Base-by-base conservation (phyloP, 164 flowering plant species). In the Taxillus chinensis region DNA sequence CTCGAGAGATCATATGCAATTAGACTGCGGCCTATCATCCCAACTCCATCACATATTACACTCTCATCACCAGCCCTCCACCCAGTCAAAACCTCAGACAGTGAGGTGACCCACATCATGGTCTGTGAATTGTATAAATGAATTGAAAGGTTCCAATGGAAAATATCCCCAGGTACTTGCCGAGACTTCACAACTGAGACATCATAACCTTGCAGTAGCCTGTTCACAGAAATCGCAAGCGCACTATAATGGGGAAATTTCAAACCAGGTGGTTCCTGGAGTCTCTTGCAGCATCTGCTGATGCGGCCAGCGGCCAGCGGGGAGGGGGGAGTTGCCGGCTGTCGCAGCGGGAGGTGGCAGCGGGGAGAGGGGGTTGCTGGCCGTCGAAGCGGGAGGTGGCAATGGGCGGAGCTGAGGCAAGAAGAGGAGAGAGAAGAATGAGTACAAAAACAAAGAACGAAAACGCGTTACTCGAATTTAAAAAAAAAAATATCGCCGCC, bases 21-120 rank as follows among this genome's bases (percentile, higher is more conserved):
- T 15, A 93, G 72, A 5, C 92, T 83, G 46, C 88, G 98, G 7
- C 97, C 87, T 8, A 79, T 68, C 17, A 46, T 57, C 42, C 88
- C 78, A 37, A 81, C 81, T 15, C 93, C 89, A 70, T 77, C 75
- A 61, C 96, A 90, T 48, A 92, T 84, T 67, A 90, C 83, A 73
- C 96, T 81, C 70, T 86, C 96, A 71, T 86, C 89, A 55, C 98
- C 98, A 41, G 80, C 92, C 65, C 98, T 78, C 98, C 98, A 90
- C n/a, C 98, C 98, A 0, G 74, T 68, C 62, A 93, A 68, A 52
- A 85, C 81, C 73, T 93, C 97, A 9, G 77, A 71, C 64, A 71
- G 11, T 9, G 81, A 70, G 41, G 89, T 86, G n/a, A 60, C 77
- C 98, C 97, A 90, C 61, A 68, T 68, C 73, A 62, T 74, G 7